These are phyloP conservation scores for Poa pratensis DNA, from an alignment of 176 grass and related monocot species.

Conservation along the genomic window DNA sequence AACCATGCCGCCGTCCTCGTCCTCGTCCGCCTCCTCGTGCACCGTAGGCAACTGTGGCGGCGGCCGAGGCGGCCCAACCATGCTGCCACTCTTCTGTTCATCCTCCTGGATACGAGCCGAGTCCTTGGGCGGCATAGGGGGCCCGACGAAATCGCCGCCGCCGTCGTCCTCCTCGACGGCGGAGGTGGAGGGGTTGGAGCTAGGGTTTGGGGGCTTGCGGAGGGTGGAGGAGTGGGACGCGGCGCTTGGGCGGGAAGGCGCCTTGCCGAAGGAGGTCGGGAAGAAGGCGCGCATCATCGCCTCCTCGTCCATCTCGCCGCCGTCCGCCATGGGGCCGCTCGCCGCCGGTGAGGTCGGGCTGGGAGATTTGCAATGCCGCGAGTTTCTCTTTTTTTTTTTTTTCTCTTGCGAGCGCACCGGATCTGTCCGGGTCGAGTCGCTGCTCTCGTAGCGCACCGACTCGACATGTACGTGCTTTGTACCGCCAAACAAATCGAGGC, in stretches of 20 bases:
- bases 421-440: not conserved
- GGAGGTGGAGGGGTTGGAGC: constrained; percentile 29
- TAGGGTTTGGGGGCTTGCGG: constrained; percentile 67
- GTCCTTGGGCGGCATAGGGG: constrained; percentile 35
- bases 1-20: constrained; percentile 56
- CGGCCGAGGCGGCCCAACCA: constrained; percentile 54
- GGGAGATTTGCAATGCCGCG: not conserved
- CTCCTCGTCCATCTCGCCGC: constrained; percentile 79
- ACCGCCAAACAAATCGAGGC: not conserved
- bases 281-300: constrained; percentile 87
- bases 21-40: not conserved
- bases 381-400: constrained; percentile 1
- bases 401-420: not conserved
- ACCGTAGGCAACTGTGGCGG: constrained; percentile 36
- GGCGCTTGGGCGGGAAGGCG: constrained; percentile 48
- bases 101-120: not conserved
- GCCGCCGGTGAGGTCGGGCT: constrained; percentile 37
- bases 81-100: constrained; percentile 7
- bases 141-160: constrained; percentile 19
- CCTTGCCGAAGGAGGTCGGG: constrained; percentile 85
- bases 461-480: not conserved
- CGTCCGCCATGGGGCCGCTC: constrained; percentile 43
- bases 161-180: constrained; percentile 30
- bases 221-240: constrained; percentile 73
- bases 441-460: too few species aligned